A percentile compares a stretch with the other conserved stretches of the same genome.
Evolutionary conservation across 768 basidiomycete genomes (phyloP).

Genomic region (Trametes maxima): DNA sequence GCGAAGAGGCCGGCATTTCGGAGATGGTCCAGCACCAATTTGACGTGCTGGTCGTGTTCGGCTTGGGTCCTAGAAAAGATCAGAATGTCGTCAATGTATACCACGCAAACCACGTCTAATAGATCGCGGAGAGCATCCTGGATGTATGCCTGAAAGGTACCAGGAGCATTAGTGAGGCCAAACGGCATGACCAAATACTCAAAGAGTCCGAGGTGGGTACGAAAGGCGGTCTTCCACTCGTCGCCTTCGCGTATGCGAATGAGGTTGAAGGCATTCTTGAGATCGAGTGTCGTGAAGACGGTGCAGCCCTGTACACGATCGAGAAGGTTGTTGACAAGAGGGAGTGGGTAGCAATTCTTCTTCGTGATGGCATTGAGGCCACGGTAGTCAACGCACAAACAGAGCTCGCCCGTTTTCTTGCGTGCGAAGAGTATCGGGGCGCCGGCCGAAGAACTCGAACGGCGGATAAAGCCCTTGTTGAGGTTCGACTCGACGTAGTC

Average conservation of each 20-base stretch:
- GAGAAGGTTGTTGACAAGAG: constrained; percentile 37
- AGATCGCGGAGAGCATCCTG: constrained; percentile 19
- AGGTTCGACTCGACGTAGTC: constrained; percentile 43
- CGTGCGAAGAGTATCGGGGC: constrained; percentile 34
- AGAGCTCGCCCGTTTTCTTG: constrained; percentile 31
- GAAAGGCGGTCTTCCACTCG: constrained; percentile 45
- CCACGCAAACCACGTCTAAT: constrained; percentile 29
- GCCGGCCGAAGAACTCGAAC: constrained; percentile 30
- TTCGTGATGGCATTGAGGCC: constrained; percentile 39
- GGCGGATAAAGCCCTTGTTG: constrained; percentile 34
- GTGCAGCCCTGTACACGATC: constrained; percentile 27
- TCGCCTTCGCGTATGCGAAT: constrained; percentile 40
- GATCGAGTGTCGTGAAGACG: constrained; percentile 42
- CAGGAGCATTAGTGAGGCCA: constrained; percentile 29
- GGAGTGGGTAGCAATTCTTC: constrained; percentile 39
- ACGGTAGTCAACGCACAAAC: constrained; percentile 33
- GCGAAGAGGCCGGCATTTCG: constrained; percentile 34
- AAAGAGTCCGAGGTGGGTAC: constrained; percentile 38
- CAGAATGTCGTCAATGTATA: constrained; percentile 27
- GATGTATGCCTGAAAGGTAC: constrained; percentile 24
- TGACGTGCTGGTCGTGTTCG: constrained; percentile 27
- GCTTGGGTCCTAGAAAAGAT: constrained; percentile 26
- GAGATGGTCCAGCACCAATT: constrained; percentile 30
- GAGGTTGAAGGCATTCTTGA: constrained; percentile 45
- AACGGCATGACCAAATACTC: constrained; percentile 40